phyloP scores from a whole-genome alignment of 768 basidiomycete species.

The Fistulinella prunicolor region DNA sequence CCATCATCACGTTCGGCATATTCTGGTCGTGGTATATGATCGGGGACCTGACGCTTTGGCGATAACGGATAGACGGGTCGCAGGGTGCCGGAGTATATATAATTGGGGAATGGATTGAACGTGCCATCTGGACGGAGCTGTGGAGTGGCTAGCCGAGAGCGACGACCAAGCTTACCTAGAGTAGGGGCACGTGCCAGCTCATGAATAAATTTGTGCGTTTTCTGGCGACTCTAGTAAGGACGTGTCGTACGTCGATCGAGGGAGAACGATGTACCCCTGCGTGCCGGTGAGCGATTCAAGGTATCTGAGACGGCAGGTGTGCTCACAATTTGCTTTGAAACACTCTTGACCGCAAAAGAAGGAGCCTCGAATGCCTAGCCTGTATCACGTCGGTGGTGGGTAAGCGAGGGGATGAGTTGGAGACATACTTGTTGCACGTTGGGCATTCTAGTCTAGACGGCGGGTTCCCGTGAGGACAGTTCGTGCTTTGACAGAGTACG shows the following conservation, averaged over 20 bases:
- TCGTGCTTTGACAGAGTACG: slow-evolving; percentile 62
- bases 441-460: slow-evolving; percentile 89
- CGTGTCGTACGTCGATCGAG: neutral
- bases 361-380: slow-evolving; percentile 78
- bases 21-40: slow-evolving; percentile 83
- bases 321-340: slow-evolving; percentile 92
- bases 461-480: slow-evolving; percentile 78
- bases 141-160: neutral
- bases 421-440: slow-evolving; percentile 82
- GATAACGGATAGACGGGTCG: slow-evolving; percentile 90
- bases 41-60: slow-evolving; percentile 70
- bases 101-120: slow-evolving; percentile 77
- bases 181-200: slow-evolving; percentile 46
- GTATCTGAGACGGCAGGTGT: neutral
- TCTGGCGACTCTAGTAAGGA: slow-evolving; percentile 41
- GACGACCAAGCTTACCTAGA: slow-evolving; percentile 6
- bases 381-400: slow-evolving; percentile 30
- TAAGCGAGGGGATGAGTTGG: neutral
- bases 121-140: slow-evolving; percentile 54
- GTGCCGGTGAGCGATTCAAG: neutral
- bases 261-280: slow-evolving; percentile 24
- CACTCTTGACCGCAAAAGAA: slow-evolving; percentile 95
- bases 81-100: slow-evolving; percentile 73
- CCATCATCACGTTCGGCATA: slow-evolving; percentile 65
- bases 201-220: slow-evolving; percentile 79